phyloP scores from a whole-genome alignment of 306 rosid species.

The Carpinus viminea region DNA sequence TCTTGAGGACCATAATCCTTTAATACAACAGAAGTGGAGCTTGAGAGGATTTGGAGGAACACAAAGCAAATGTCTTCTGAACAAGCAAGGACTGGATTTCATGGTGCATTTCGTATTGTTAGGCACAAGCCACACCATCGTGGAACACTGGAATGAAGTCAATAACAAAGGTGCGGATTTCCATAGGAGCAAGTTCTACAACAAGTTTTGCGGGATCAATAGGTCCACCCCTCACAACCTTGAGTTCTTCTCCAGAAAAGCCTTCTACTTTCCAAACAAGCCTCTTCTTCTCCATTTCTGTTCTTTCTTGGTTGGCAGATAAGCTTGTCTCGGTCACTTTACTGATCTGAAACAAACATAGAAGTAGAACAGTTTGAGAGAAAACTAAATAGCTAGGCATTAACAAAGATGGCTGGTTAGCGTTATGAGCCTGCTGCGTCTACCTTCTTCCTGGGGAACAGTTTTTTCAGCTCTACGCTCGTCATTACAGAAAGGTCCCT shows the following conservation, averaged over 20 bases:
- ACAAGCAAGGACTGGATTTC: slow-evolving; percentile 20
- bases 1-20: not conserved
- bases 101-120: slow-evolving; percentile 24
- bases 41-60: not conserved
- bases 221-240: slow-evolving; percentile 69
- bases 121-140: slow-evolving; percentile 31
- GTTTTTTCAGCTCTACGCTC: slow-evolving; percentile 67
- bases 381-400: not conserved
- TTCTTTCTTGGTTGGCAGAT: slow-evolving; percentile 83
- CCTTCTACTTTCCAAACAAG: slow-evolving; percentile 77
- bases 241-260: slow-evolving; percentile 32
- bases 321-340: slow-evolving; percentile 59
- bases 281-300: slow-evolving; percentile 79
- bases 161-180: slow-evolving; percentile 76
- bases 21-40: not conserved
- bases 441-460: slow-evolving; percentile 76
- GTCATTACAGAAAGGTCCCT: slow-evolving; percentile 61
- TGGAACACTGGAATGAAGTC: slow-evolving; percentile 30
- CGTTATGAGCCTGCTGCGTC: slow-evolving; percentile 8
- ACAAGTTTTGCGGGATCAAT: slow-evolving; percentile 60
- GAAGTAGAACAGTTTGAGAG: not conserved
- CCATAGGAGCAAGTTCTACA: slow-evolving; percentile 92
- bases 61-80: not conserved
- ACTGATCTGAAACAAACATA: slow-evolving; percentile 45
- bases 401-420: not conserved